Evolutionary conservation across 768 basidiomycete genomes (phyloP), one percentile per base, ranked within the genome.

Genomic region (Mycena venus): DNA sequence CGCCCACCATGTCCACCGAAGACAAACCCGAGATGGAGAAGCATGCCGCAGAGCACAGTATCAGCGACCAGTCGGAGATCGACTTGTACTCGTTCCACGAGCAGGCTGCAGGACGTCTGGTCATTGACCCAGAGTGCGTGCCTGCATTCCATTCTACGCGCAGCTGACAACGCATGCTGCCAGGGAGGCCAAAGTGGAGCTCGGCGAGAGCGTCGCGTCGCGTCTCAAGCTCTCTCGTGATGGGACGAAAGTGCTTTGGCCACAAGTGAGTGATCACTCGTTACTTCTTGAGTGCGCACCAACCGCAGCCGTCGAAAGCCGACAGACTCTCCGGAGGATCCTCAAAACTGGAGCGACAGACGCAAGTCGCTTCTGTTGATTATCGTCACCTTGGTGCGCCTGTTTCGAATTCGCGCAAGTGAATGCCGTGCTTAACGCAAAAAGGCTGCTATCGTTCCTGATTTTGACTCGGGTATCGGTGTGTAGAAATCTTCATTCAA

Each of bases 381-480:
- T 44, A 88, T 91, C 65, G 78, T 90, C 74, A 91, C 90, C 0
- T 78, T 91, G 49, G 75, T 76, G 23, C 25, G 72, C 62, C 17
- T 12, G 14, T 40, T 38, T 3, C 27, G 4, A 1, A 12, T 1
- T 2, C 0, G 10, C 32, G 15, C 11, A 14, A 23, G 8, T 10
- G n/a, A n/a, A 32, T 49, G 12, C 47, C 2, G 31, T 19, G 40
- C 55, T 68, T 3, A 68, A 34, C 23, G 9, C 27, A 14, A 1
- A 2, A 19, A 76, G 75, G 90, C 91, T 15, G 86, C 91, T 0
- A 88, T 91, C 59, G 88, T 91, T 8, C 91, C 91, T 0, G 91
- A 92, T 72, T 92, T 92, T 70, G 86, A 89, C 75, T 91, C 90
- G 3, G 90, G 88, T 0, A 88, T 91, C 56, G 91, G 84, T 84